A percentile compares a stretch with the other conserved stretches of the same genome.
These are phyloP conservation scores for Sphaerulina musiva DNA, from an alignment of 2,329 filamentous ascomycete genomes.

Conservation along the genomic window DNA sequence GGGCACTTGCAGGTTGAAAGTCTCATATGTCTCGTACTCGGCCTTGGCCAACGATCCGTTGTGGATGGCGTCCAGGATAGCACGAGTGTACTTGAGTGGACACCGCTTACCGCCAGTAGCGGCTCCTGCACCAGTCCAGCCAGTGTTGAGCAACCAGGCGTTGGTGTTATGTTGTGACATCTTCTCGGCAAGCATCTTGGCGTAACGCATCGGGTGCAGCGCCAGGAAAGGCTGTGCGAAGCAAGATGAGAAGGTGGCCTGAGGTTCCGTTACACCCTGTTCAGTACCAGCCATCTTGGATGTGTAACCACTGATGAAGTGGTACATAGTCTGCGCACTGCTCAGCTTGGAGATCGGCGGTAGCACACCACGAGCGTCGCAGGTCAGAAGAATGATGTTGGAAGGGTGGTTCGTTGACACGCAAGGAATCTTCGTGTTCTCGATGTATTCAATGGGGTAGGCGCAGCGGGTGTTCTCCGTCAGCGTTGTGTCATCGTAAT, in stretches of 20 bases:
- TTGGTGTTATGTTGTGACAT: conserved; percentile 92
- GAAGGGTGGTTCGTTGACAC: conserved; percentile 76
- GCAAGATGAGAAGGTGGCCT: conserved; percentile 98
- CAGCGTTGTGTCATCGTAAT: conserved; percentile 91
- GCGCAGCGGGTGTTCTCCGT: conserved; percentile 98
- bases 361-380: conserved; percentile 93
- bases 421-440: conserved; percentile 98
- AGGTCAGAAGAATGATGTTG: conserved; percentile 98
- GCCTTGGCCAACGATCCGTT: conserved; percentile 87
- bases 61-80: conserved; percentile 97
- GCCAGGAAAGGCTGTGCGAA: conserved; percentile 99
- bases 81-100: conserved; percentile 96
- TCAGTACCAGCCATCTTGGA: conserved; percentile 99
- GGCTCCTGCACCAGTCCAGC: conserved; percentile 89
- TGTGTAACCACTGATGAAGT: conserved; percentile 99
- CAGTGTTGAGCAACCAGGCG: conserved; percentile 97
- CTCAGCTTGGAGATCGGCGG: conserved; percentile 96
- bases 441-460: conserved; percentile 98
- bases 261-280: conserved; percentile 91
- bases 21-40: conserved; percentile 90
- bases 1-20: conserved; percentile 96
- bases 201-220: conserved; percentile 98
- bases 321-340: conserved; percentile 97
- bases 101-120: conserved; percentile 87
- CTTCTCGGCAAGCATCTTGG: conserved; percentile 97